Evolutionary conservation across 306 rosid species (phyloP), one percentile per base, ranked within the genome.

Genomic region (Vigna unguiculata): DNA sequence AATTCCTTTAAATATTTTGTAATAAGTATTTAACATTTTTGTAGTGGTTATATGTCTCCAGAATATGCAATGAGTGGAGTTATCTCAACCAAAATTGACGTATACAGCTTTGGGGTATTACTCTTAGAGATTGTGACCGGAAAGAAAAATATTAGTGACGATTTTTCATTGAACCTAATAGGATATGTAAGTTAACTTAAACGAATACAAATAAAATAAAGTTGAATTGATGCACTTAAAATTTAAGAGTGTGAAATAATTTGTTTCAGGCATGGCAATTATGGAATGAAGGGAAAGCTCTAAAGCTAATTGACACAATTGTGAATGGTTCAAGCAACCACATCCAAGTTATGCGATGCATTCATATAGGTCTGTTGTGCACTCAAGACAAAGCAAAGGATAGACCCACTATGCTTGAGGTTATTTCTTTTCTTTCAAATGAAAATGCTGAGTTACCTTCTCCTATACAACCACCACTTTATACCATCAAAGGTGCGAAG

Each of bases 251-350:
- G 30, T 28, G n/a, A 25, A 0, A 8, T 13, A 41, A 41, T 11
- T 60, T 60, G 20, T 59, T 28, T 60, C 43, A 60, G 66, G 66
- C 66, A 14, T 60, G 66, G 66, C 8, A 60, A 60, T 8, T 60
- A 60, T 60, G 66, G 66, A 60, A 7, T 3, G 6, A 59, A 28
- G 65, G 65, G 0, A 41, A 59, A 28, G 41, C 20, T 59, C 5
- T 59, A 59, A 14, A 25, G 20, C 20, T 59, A 3, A 22, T 28
- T 9, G 65, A 59, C 65, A 59, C 4, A 3, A 6, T 2, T 8
- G 28, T 59, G 65, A n/a, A 14, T 25, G 65, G 41, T 5, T 59
- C 65, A 28, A 28, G 19, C 32, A 3, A 19, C 1, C 20, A 7
- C 1, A 28, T 28, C 11, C 65, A 59, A 28, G 19, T 28, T 1